Evolutionary conservation across 2,329 filamentous ascomycete species (phyloP), one percentile per base, ranked within the genome.

Genomic region (Annulohypoxylon truncatum): DNA sequence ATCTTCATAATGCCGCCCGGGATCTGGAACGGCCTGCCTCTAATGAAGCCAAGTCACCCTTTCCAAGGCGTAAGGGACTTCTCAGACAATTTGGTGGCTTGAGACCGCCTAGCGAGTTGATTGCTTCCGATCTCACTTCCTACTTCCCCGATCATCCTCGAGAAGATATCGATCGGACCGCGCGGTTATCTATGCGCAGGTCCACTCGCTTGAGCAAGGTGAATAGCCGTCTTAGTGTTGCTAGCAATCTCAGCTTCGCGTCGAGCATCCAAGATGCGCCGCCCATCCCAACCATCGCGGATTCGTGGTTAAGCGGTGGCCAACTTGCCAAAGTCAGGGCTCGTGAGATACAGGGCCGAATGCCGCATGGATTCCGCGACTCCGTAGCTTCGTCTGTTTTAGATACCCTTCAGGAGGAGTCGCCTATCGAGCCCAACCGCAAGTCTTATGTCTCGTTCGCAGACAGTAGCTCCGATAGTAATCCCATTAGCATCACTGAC

Each of bases 131-230:
- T 77, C 83, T 99, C 64, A 96, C 93, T 1, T 97, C 94, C 0
- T 99, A 98, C 83, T 99, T 99, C 84, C 96, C 96, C 0, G 94
- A 97, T 75, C 95, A 98, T 74, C 90, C 94, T 52, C 90, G 93
- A 60, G 94, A 97, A 77, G 93, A 97, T 73, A 97, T 99, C 76
- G 96, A 98, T 78, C 92, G 94, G 72, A 98, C 96, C 0, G 94
- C 97, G 68, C 92, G 96, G 51, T 88, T 97, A 79, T 97, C 95
- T 0, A 91, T 97, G 79, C 89, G 95, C 72, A 88, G 96, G 72
- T 98, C 95, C 40, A 93, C 92, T 56, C 91, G 96, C 56, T 85
- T 98, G 69, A 98, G 95, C 82, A 92, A 93, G 77, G 93, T 96
- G 71, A 95, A 96, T 71, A 97, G 93, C 78, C 92, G 95, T 28